Conservation (phyloP, 805 yeast species). For the Kazachstania kunashirensis region DNA sequence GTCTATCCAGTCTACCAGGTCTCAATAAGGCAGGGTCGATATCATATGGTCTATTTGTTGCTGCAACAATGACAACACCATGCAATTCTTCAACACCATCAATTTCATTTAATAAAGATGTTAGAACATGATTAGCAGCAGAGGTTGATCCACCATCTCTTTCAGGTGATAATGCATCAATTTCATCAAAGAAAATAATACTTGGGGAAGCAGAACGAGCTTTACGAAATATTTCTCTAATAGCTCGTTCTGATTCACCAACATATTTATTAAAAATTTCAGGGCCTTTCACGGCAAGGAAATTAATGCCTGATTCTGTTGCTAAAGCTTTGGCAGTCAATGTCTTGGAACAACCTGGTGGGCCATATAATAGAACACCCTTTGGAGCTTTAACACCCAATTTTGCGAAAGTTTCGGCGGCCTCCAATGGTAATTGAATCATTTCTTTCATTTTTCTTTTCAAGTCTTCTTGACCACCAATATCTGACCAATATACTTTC, state of each 20-base stretch:
- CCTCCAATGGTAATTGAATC: conserved; percentile 83
- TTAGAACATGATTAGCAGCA: conserved; percentile 75
- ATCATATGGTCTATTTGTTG: conserved; percentile 90
- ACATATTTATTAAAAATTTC: conserved; percentile 91
- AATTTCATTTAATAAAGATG: conserved; percentile 85
- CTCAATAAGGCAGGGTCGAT: conserved; percentile 88
- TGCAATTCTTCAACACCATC: conserved; percentile 95
- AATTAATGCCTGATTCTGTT: conserved; percentile 88
- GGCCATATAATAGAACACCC: conserved; percentile 90
- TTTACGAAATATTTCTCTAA: conserved; percentile 85
- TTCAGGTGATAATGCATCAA: conserved; percentile 81
- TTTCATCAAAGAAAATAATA: conserved; percentile 90
- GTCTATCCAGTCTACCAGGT: conserved; percentile 93
- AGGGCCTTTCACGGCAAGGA: conserved; percentile 93
- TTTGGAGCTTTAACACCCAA: conserved; percentile 87
- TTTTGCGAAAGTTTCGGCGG: conserved; percentile 61
- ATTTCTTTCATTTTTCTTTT: conserved; percentile 79
- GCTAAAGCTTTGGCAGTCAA: conserved; percentile 92
- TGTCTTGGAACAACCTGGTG: conserved; percentile 97
- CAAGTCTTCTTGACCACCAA: conserved; percentile 86
- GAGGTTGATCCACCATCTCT: conserved; percentile 56
- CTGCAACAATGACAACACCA: conserved; percentile 91
- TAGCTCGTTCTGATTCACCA: conserved; percentile 89
- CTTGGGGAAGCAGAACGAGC: conserved; percentile 95
- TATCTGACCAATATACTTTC: conserved; percentile 84